These are phyloP conservation scores for Candolleomyces aberdarensis DNA, from an alignment of 768 basidiomycete genomes.

Conservation along the genomic window DNA sequence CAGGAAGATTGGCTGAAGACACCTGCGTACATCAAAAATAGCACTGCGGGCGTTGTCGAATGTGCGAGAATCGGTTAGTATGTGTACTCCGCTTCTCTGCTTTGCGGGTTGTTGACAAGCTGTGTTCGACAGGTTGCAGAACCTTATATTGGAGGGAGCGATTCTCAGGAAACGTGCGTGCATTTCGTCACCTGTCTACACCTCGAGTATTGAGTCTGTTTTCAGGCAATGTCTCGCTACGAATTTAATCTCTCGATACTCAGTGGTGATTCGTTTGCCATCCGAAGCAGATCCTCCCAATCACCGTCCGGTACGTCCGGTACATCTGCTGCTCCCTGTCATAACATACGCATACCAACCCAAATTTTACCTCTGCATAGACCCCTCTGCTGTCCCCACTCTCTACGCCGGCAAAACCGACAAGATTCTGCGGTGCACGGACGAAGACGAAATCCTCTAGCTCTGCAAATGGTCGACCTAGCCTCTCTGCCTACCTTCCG, in stretches of 20 bases:
- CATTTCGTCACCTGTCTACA: neutral
- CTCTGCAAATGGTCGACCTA: too few species aligned
- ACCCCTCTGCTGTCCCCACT: conserved; percentile 79
- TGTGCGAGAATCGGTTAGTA: conserved; percentile 88
- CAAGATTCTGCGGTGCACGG: conserved; percentile 76
- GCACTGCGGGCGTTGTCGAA: conserved; percentile 68
- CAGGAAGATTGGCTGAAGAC: conserved; percentile 79
- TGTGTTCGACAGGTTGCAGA: conserved; percentile 62
- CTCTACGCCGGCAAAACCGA: conserved; percentile 77
- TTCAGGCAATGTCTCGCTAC: too few species aligned
- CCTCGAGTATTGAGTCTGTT: conserved; percentile 12
- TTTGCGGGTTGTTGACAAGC: conserved; percentile 10
- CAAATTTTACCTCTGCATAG: too few species aligned
- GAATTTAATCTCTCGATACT: too few species aligned
- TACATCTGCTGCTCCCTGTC: too few species aligned
- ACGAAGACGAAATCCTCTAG: too few species aligned
- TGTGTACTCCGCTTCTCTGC: neutral
- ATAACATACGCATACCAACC: too few species aligned
- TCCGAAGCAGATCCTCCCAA: too few species aligned
- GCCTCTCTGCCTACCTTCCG: too few species aligned
- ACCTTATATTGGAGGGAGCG: conserved; percentile 83
- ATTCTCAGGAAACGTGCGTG: conserved; percentile 77
- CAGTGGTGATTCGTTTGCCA: too few species aligned
- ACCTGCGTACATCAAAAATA: conserved; percentile 80
- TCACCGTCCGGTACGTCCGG: too few species aligned